phyloP scores from a whole-genome alignment of 108 stramenopile species.

The Skeletonema menzelii region DNA sequence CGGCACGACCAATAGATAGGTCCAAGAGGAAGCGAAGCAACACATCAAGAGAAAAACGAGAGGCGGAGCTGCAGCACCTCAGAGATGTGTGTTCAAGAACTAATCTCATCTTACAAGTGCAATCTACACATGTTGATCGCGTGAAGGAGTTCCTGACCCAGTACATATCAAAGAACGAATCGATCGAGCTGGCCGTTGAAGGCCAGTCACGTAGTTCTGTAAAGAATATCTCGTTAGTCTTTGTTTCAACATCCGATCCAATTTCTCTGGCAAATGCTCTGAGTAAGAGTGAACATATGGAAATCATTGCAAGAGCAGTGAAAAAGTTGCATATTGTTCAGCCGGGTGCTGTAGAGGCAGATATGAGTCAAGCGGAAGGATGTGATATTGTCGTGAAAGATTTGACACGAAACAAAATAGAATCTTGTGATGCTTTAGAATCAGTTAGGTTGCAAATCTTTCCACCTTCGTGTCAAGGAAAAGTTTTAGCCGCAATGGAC shows the following conservation, averaged over 20 bases:
- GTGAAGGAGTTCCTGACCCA: background rate
- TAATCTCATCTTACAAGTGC: background rate
- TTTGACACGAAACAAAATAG: background rate
- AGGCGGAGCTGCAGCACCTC: background rate
- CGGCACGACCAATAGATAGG: background rate
- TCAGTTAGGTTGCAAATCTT: slow-evolving; percentile 3
- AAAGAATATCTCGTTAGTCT: background rate
- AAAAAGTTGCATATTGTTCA: background rate
- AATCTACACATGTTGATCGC: background rate
- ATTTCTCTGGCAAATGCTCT: background rate
- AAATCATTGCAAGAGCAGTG: background rate
- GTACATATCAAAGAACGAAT: background rate
- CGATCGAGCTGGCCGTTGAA: background rate
- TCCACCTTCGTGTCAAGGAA: background rate
- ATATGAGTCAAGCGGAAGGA: background rate
- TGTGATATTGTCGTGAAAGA: background rate
- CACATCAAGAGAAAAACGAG: background rate
- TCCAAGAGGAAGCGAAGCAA: background rate
- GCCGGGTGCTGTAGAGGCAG: background rate
- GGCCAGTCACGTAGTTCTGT: background rate
- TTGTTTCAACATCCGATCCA: background rate
- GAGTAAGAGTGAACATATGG: background rate
- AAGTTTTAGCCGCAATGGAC: background rate
- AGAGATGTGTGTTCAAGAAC: background rate
- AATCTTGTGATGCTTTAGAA: background rate